phyloP scores from a whole-genome alignment of 129 eudicot genomes.

The Scalesia atractyloides region DNA sequence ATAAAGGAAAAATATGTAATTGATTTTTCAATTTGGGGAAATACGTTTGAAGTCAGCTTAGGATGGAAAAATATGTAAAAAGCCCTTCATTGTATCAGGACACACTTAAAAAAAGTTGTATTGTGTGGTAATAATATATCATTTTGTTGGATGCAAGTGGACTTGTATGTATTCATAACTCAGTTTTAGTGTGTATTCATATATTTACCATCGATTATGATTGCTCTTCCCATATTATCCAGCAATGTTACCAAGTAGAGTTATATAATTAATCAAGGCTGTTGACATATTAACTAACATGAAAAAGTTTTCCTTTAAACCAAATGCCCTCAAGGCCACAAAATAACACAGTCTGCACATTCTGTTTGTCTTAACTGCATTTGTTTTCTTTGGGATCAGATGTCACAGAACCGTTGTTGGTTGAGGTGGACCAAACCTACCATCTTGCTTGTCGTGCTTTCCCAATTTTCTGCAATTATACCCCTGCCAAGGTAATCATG shows the following conservation, averaged over 20 bases:
- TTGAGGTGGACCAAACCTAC: slow-evolving; percentile 81
- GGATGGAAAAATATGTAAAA: no score
- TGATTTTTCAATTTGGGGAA: no score
- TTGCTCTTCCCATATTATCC: no score
- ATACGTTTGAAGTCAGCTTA: no score
- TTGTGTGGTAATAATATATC: neutral
- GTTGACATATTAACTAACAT: neutral
- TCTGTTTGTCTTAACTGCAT: slow-evolving; percentile 4
- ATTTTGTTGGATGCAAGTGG: slow-evolving; percentile 1
- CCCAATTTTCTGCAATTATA: slow-evolving; percentile 72
- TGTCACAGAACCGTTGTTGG: slow-evolving; percentile 70
- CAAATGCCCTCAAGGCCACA: neutral
- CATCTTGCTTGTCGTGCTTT: slow-evolving; percentile 92
- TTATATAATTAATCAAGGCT: neutral
- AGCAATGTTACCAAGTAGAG: neutral
- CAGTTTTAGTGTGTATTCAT: neutral
- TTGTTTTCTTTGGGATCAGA: slow-evolving; percentile 43
- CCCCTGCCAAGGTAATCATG: slow-evolving; percentile 73
- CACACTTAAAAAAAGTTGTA: no score
- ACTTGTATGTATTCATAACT: slow-evolving; percentile 3
- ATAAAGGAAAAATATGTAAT: no score
- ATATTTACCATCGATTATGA: no score
- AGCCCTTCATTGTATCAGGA: no score
- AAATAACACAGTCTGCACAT: neutral
- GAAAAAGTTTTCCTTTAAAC: neutral